A percentile compares a stretch with the other conserved stretches of the same genome.
Evolutionary conservation across 345 rosid genomes (phyloP).

Genomic region (Lepidium didymum): DNA sequence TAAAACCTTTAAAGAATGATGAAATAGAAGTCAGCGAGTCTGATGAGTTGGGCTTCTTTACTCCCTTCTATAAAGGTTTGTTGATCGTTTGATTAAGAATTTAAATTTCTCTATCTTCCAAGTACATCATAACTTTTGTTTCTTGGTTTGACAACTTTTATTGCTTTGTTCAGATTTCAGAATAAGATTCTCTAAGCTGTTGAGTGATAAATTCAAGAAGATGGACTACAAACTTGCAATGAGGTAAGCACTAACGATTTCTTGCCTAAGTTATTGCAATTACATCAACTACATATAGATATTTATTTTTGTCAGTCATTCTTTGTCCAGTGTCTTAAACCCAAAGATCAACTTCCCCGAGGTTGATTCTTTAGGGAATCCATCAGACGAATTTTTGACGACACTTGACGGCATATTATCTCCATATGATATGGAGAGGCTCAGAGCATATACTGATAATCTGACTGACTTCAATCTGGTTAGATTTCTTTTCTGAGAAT

Average conservation of each 20-base stretch:
- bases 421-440: constrained; percentile 58
- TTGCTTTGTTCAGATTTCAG: constrained; percentile 55
- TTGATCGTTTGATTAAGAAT: neutral
- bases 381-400: constrained; percentile 47
- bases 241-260: constrained; percentile 49
- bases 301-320: neutral
- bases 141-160: constrained; percentile 2
- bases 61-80: constrained; percentile 84
- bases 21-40: constrained; percentile 53
- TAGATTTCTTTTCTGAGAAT: constrained; percentile 17
- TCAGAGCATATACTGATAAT: constrained; percentile 61
- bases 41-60: constrained; percentile 81
- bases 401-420: constrained; percentile 42
- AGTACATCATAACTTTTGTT: neutral
- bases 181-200: constrained; percentile 52
- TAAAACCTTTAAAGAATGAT: constrained; percentile 66
- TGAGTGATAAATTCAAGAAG: constrained; percentile 46
- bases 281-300: neutral
- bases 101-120: neutral
- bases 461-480: constrained; percentile 65
- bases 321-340: constrained; percentile 61
- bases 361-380: constrained; percentile 25
- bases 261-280: neutral
- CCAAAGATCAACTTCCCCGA: constrained; percentile 66
- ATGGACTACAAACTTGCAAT: constrained; percentile 92